Evolutionary conservation across 1,284 basidiomycete species (phyloP).

Genomic region (Naganishia albida): DNA sequence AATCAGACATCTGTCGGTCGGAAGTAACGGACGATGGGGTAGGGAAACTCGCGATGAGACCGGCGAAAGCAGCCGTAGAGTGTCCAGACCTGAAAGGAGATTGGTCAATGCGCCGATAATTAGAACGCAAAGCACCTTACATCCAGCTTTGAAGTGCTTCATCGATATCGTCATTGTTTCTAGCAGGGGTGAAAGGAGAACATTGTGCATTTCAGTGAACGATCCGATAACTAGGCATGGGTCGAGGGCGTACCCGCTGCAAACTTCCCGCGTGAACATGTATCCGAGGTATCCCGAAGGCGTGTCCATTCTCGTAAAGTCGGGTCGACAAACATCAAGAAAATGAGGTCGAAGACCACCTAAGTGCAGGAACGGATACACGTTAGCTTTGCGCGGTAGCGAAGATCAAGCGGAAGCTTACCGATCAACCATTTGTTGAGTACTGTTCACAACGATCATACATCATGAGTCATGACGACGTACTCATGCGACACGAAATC

Average conservation of each 20-base stretch:
- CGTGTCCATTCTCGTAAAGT: conserved; percentile 50
- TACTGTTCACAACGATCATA: conserved; percentile 56
- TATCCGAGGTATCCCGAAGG: conserved; percentile 57
- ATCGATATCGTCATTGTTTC: conserved; percentile 59
- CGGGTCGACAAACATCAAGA: conserved; percentile 59
- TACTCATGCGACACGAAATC: background rate
- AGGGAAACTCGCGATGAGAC: conserved; percentile 37
- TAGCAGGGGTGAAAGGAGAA: too few species aligned
- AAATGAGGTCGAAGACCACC: conserved; percentile 60
- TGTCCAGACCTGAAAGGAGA: conserved; percentile 42
- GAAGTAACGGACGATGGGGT: too few species aligned
- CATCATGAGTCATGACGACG: too few species aligned
- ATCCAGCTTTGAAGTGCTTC: conserved; percentile 58
- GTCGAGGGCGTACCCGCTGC: conserved; percentile 59
- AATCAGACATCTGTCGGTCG: too few species aligned
- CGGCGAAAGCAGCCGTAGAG: conserved; percentile 46
- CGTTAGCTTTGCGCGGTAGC: too few species aligned
- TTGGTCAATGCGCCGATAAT: too few species aligned
- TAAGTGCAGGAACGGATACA: too few species aligned
- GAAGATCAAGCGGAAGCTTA: too few species aligned
- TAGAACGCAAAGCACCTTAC: too few species aligned
- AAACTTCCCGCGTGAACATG: conserved; percentile 60
- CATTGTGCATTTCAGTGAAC: too few species aligned
- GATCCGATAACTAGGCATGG: too few species aligned
- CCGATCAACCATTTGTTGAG: conserved; percentile 63